Base-by-base conservation (phyloP, 768 basidiomycete species). In the Strobilomyces confusus region DNA sequence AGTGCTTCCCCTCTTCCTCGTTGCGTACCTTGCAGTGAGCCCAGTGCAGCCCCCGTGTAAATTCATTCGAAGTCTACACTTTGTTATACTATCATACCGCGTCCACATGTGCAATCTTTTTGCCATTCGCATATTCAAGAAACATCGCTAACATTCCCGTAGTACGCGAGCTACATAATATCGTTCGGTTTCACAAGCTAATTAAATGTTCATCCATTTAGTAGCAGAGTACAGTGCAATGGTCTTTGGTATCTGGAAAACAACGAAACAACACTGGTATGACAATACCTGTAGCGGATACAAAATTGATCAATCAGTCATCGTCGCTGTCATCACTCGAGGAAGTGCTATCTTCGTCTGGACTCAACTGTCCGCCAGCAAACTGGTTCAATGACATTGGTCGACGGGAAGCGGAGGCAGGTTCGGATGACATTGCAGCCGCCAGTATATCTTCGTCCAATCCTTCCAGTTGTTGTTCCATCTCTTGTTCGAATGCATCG, bases 301-400 rank as follows among this genome's bases (percentile, higher is more conserved):
- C 41, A 25, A 30, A n/a, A 26, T 63, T 59, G 73, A 59, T 77
- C 72, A 9, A 46, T 65, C 62, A 80, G 56, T 80, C 76, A 47
- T 79, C 79, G 53, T 82, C 81, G 58, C 76, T 80, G 3, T 82
- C 80, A 25, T 81, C 73, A 56, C 80, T 82, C 9, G 77, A 77
- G 17, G 76, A 76, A 51, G 76, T 79, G 37, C 78, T 80, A 47
- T 80, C 79, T 26, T 80, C 77, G 32, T 75, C 71, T 33, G 57
- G 71, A 40, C 68, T 72, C 58, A 66, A 62, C 64, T 60, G 63
- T 44, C 73, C 77, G 41, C 72, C 77, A 9, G 73, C 81, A 54
- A 78, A 74, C 54, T 75, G 72, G 54, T 77, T 76, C 54, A 83
- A 55, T 30, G 82, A 81, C 29, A 83, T 74, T 13, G 80, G 81